Percentiles rank a stretch among this genome's conserved stretches.
Conservation (phyloP, 176 grass and related monocot species). For the Aegilops sharonensis region DNA sequence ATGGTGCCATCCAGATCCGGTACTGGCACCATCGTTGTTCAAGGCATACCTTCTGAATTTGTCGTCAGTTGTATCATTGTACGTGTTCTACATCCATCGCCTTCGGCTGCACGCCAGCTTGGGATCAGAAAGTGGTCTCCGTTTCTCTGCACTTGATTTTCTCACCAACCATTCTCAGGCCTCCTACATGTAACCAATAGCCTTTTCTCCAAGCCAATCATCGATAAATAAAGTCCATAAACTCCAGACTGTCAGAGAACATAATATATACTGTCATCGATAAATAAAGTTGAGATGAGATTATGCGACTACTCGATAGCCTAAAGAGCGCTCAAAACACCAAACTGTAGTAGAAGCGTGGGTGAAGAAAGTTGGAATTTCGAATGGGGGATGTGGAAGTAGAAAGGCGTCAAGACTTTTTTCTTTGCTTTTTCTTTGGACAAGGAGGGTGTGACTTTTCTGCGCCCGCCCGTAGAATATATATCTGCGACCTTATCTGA, state of each 20-base stretch:
- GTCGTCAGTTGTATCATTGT: background rate
- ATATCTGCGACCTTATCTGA: conserved; percentile 9
- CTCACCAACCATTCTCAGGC: conserved; percentile 2
- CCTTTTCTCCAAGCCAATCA: conserved; percentile 8
- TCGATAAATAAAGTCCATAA: background rate
- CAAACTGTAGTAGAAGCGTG: background rate
- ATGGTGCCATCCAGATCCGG: background rate
- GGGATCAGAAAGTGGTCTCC: background rate
- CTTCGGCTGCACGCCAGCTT: conserved; percentile 1
- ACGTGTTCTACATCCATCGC: background rate
- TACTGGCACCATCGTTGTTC: background rate
- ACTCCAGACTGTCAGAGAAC: background rate
- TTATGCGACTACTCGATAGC: background rate
- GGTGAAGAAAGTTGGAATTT: background rate
- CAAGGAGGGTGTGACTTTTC: background rate
- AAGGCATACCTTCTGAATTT: background rate
- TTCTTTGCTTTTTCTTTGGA: background rate
- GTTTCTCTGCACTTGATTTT: conserved; percentile 14
- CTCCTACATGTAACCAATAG: background rate
- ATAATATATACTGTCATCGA: background rate
- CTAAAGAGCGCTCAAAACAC: background rate
- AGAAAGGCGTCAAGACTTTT: background rate
- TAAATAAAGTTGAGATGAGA: background rate
- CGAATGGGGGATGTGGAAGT: background rate
- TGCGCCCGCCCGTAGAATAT: background rate